Percentiles rank a stretch among this genome's conserved stretches.
phyloP scores from a whole-genome alignment of 345 rosid species.

The Linum tenue region DNA sequence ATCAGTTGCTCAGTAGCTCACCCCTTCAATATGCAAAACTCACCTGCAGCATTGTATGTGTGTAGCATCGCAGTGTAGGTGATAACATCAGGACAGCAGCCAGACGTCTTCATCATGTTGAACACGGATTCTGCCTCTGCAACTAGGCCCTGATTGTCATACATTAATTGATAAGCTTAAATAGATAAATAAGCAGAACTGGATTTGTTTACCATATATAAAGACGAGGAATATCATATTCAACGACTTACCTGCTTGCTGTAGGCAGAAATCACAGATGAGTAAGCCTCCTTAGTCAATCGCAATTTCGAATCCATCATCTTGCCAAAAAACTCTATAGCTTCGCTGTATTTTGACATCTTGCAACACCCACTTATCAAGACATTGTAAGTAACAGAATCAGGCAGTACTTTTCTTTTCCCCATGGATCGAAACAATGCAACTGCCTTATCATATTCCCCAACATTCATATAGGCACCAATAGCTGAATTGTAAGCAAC shows the following conservation, averaged over 20 bases:
- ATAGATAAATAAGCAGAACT: constrained; percentile 1
- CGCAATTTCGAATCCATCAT: constrained; percentile 51
- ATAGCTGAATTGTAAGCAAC: constrained; percentile 83
- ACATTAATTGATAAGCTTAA: background rate
- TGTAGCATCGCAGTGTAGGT: constrained; percentile 75
- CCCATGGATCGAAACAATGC: constrained; percentile 64
- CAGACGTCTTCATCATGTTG: constrained; percentile 55
- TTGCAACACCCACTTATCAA: constrained; percentile 69
- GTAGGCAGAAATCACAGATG: constrained; percentile 58
- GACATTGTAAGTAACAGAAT: constrained; percentile 72
- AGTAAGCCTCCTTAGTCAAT: constrained; percentile 70
- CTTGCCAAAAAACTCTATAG: constrained; percentile 56
- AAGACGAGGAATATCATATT: constrained; percentile 5
- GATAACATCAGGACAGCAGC: constrained; percentile 65
- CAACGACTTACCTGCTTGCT: constrained; percentile 63
- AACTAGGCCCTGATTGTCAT: constrained; percentile 45
- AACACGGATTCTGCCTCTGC: constrained; percentile 74
- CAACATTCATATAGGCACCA: constrained; percentile 75
- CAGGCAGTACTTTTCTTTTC: constrained; percentile 48
- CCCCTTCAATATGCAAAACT: constrained; percentile 8
- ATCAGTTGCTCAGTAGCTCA: background rate
- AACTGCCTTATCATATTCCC: constrained; percentile 63
- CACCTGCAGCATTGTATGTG: constrained; percentile 63
- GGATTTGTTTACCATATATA: constrained; percentile 4
- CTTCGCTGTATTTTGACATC: constrained; percentile 64